Evolutionary conservation across 495 filamentous ascomycete species (phyloP).

Genomic region (Hyaloscypha hepaticicola): DNA sequence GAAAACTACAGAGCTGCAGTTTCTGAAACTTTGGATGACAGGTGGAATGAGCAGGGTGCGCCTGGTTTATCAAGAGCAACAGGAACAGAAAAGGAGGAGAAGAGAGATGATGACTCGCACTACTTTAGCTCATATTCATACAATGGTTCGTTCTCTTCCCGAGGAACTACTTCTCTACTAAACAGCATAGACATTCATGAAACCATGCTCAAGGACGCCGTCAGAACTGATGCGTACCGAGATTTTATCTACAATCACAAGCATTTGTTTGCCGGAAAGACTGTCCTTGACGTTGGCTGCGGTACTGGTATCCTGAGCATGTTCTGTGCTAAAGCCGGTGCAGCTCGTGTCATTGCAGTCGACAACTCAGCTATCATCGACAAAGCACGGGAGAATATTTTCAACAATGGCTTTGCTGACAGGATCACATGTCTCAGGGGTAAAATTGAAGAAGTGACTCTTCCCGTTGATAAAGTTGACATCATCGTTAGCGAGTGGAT

Average conservation of each 20-base stretch:
- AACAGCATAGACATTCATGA: constrained; percentile 72
- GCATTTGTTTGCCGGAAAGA: constrained; percentile 95
- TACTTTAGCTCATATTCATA: constrained; percentile 84
- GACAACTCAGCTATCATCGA: constrained; percentile 97
- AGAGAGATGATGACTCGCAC: constrained; percentile 56
- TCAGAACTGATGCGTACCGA: constrained; percentile 92
- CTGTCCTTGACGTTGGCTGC: constrained; percentile 96
- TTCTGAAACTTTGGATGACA: constrained; percentile 65
- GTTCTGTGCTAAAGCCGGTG: constrained; percentile 94
- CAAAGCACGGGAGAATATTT: constrained; percentile 90
- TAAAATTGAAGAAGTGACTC: constrained; percentile 90
- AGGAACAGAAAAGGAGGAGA: constrained; percentile 37
- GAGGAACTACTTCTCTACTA: neutral
- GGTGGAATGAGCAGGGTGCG: constrained; percentile 52
- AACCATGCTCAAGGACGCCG: constrained; percentile 92
- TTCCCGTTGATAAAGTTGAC: constrained; percentile 89
- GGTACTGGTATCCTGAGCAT: constrained; percentile 77
- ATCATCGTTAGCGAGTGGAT: constrained; percentile 99
- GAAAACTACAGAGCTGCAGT: constrained; percentile 69
- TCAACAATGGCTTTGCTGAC: constrained; percentile 75
- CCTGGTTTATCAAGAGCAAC: constrained; percentile 18
- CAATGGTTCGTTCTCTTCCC: constrained; percentile 56
- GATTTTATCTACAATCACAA: constrained; percentile 97
- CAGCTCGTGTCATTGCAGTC: constrained; percentile 91
- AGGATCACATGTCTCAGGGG: constrained; percentile 91